These are phyloP conservation scores for Ophiostoma himal-ulmi DNA, from an alignment of 2,329 filamentous ascomycete genomes.

Conservation along the genomic window DNA sequence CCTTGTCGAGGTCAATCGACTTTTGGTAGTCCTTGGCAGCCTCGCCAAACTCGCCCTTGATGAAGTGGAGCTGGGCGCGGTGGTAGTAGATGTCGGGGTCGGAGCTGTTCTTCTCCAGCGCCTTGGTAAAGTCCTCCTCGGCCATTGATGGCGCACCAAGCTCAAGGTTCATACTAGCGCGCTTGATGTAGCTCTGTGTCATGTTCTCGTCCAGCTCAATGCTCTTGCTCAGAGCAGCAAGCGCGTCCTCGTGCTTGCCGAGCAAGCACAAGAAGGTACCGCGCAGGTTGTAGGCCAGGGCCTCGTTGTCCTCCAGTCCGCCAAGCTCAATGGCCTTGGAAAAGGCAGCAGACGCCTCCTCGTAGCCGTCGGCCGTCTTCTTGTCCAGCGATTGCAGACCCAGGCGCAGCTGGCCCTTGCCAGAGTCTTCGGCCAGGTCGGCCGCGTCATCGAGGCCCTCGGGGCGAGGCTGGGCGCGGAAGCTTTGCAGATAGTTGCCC, in stretches of 20 bases:
- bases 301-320: constrained; percentile 75
- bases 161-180: constrained; percentile 95
- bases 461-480: constrained; percentile 76
- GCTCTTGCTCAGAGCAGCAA: constrained; percentile 84
- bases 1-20: constrained; percentile 90
- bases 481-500: constrained; percentile 97
- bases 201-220: constrained; percentile 81
- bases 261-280: constrained; percentile 92
- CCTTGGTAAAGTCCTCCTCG: constrained; percentile 78
- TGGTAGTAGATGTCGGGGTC: constrained; percentile 99
- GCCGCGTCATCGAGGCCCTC: constrained; percentile 73
- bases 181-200: constrained; percentile 97
- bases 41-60: constrained; percentile 85
- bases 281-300: constrained; percentile 90
- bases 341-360: constrained; percentile 79
- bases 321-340: constrained; percentile 80
- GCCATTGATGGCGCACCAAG: constrained; percentile 83
- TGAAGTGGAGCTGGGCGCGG: constrained; percentile 96
- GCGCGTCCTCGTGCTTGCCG: constrained; percentile 77
- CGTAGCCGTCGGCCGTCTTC: constrained; percentile 86
- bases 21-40: constrained; percentile 99
- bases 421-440: constrained; percentile 71
- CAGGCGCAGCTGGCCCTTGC: constrained; percentile 77
- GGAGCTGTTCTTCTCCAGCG: constrained; percentile 73
- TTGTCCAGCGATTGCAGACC: constrained; percentile 75